phyloP scores from a whole-genome alignment of 2,329 filamentous ascomycete genomes.

The Colletotrichum sp. region DNA sequence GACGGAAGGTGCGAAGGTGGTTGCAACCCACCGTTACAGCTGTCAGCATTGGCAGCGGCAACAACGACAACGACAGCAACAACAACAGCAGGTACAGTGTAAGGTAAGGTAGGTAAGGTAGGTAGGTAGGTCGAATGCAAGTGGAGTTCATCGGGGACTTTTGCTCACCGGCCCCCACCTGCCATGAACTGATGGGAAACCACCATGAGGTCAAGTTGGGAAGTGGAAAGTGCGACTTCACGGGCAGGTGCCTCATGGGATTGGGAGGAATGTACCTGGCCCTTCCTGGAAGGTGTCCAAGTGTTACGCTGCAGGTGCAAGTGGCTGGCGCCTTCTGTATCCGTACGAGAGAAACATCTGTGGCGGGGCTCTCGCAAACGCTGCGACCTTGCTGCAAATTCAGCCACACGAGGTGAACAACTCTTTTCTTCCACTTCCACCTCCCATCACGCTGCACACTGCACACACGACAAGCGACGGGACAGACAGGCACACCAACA shows the following conservation, averaged over 20 bases:
- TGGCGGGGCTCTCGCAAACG: background rate
- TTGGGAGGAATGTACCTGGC: background rate
- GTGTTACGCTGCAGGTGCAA: background rate
- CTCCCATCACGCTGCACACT: background rate
- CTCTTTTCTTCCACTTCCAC: background rate
- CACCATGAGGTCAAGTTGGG: background rate
- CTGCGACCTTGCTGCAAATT: background rate
- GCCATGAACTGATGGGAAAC: background rate
- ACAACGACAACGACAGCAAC: background rate
- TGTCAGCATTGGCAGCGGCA: background rate
- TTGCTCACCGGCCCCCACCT: background rate
- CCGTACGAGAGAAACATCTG: background rate
- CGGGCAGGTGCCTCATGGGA: background rate
- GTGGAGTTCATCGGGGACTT: background rate
- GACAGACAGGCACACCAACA: background rate
- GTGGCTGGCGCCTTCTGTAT: background rate
- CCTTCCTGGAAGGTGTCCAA: background rate
- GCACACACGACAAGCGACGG: background rate
- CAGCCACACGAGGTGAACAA: background rate
- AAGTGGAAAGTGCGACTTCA: background rate
- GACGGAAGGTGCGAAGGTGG: background rate
- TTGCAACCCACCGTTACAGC: background rate
- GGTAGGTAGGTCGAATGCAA: background rate
- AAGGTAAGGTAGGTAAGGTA: no score
- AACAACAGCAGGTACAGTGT: background rate